Base-by-base conservation (phyloP, 345 rosid species). In the Populus deltoides region DNA sequence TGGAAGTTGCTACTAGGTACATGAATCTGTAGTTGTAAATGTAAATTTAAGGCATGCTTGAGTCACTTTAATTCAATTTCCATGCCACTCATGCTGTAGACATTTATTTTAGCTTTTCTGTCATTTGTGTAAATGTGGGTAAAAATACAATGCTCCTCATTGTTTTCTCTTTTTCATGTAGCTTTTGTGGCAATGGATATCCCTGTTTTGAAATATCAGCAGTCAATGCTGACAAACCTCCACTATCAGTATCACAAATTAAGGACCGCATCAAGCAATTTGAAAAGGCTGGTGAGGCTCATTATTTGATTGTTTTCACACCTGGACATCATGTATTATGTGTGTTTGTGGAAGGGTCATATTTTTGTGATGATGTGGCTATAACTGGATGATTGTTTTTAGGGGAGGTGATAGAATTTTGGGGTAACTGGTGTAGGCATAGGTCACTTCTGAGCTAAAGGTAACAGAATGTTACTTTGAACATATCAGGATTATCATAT, bases 171-270 rank as follows among this genome's bases (percentile, higher is more conserved):
- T 79, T 27, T 80, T 85, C 57, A 63, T 86, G 88, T 87, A 96
- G 99, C 73, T 81, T 88, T 39, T 81, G 77, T 75, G 88, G 91
- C 53, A 72, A 86, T 65, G 99, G 95, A 25, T 89, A 87, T 79
- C 97, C 97, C 36, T 92, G 99, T 86, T 96, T 96, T 62, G 98
- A 96, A 86, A 70, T 93, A 68, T 93, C 98, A 24, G 97, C 97
- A 25, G 80, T 96, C 76, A 96, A 92, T 88, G 98, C 99, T 2
- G 98, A 96, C 90, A 96, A 96, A 75, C 97, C 97, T 83, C 90
- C 97, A 3, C 83, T 93, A 69, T 86, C 93, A 39, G 84, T 91
- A 70, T 81, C 87, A 35, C 83, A 91, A 86, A 89, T 93, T 74
- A 92, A 90, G 81, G 88, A 88, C 39, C 94, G 97, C 72, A 90